Percentiles rank a stretch among this genome's conserved stretches.
Evolutionary conservation across 2,329 filamentous ascomycete genomes (phyloP).

Genomic region (Bimuria novae-zelandiae): DNA sequence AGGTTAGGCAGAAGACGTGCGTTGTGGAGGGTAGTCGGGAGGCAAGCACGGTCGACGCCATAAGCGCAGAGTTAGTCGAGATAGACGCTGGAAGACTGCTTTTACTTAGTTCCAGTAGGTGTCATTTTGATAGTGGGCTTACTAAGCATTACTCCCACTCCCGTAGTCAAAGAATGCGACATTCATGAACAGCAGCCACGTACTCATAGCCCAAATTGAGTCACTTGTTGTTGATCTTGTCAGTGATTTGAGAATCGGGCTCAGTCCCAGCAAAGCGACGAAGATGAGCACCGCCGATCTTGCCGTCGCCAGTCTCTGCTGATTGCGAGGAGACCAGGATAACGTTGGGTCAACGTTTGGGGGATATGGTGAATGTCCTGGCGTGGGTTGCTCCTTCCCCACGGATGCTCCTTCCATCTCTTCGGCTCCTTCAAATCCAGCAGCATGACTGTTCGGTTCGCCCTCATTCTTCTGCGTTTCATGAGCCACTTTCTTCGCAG

Average conservation of each 20-base stretch:
- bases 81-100: slow-evolving; percentile 72
- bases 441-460: slow-evolving; percentile 14
- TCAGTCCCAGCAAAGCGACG: slow-evolving; percentile 86
- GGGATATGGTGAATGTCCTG: slow-evolving; percentile 48
- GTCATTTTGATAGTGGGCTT: slow-evolving; percentile 23
- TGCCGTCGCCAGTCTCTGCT: slow-evolving; percentile 74
- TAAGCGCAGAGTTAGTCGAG: slow-evolving; percentile 93
- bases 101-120: slow-evolving; percentile 14
- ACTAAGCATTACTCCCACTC: slow-evolving; percentile 63
- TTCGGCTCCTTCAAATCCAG: slow-evolving; percentile 25
- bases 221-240: slow-evolving; percentile 90
- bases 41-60: slow-evolving; percentile 93
- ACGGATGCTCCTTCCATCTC: slow-evolving; percentile 29
- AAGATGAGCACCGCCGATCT: slow-evolving; percentile 95
- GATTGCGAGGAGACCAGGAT: slow-evolving; percentile 59
- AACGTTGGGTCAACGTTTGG: slow-evolving; percentile 45
- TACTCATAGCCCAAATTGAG: slow-evolving; percentile 96
- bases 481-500: slow-evolving; percentile 45
- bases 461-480: slow-evolving; percentile 26
- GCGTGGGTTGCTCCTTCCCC: slow-evolving; percentile 13
- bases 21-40: slow-evolving; percentile 87
- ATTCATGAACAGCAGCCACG: slow-evolving; percentile 91
- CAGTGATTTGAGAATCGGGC: slow-evolving; percentile 94
- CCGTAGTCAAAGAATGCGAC: slow-evolving; percentile 98
- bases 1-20: slow-evolving; percentile 90